Evolutionary conservation across 768 basidiomycete species (phyloP).

Genomic region (Piloderma croceum): DNA sequence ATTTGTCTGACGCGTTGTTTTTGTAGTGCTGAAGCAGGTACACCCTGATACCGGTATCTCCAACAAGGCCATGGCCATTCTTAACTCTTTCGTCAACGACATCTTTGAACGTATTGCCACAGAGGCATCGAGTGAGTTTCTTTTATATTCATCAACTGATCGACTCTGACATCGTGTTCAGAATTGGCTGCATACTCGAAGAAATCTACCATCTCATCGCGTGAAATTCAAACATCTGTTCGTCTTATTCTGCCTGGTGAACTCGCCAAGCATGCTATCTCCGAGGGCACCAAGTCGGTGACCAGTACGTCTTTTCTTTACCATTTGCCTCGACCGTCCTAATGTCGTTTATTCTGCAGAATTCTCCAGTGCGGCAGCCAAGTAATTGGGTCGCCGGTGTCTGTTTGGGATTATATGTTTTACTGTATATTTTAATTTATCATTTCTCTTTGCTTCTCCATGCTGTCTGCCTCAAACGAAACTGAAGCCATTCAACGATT

Average conservation of each 20-base stretch:
- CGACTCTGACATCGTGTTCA: conserved; percentile 21
- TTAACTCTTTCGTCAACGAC: conserved; percentile 95
- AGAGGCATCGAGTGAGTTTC: conserved; percentile 75
- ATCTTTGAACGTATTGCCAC: conserved; percentile 92
- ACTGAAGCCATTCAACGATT: too few relatives aligned
- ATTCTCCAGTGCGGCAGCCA: conserved; percentile 70
- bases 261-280: conserved; percentile 90
- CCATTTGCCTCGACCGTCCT: conserved; percentile 9
- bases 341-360: conserved; percentile 20
- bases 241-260: conserved; percentile 96
- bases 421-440: conserved; percentile 9
- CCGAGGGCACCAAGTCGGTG: conserved; percentile 90
- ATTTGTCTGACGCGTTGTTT: conserved; percentile 5
- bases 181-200: conserved; percentile 97
- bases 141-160: not conserved
- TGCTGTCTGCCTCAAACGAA: too few relatives aligned
- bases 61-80: conserved; percentile 96
- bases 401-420: conserved; percentile 9
- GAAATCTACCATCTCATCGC: conserved; percentile 97
- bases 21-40: conserved; percentile 86
- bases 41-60: conserved; percentile 99
- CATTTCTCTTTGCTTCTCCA: not conserved
- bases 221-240: conserved; percentile 96
- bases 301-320: conserved; percentile 44
- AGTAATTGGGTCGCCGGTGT: conserved; percentile 35